Conservation (phyloP, 2,329 filamentous ascomycete genomes). For the Lachnellula hyalina region DNA sequence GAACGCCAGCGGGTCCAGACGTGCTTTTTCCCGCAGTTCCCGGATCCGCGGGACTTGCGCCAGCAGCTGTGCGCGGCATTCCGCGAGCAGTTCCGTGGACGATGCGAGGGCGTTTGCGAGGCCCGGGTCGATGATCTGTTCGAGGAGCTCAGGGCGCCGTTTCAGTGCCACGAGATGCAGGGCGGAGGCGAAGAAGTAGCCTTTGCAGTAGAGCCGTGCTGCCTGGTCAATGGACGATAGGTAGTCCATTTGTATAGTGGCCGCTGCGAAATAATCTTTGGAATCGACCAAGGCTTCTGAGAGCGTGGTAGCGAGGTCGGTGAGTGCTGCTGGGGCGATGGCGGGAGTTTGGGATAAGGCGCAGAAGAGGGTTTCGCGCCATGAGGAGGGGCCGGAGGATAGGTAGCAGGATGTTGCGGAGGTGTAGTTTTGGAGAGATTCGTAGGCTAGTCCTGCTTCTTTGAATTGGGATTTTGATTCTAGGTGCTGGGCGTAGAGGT, state of each 20-base stretch:
- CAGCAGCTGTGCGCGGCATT: slow-evolving; percentile 79
- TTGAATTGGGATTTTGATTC: slow-evolving; percentile 70
- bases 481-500: slow-evolving; percentile 74
- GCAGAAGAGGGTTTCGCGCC: slow-evolving; percentile 84
- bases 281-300: slow-evolving; percentile 75
- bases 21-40: slow-evolving; percentile 76
- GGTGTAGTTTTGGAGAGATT: slow-evolving; percentile 70
- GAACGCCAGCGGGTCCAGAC: slow-evolving; percentile 80
- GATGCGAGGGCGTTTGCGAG: slow-evolving; percentile 75
- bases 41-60: slow-evolving; percentile 81
- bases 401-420: slow-evolving; percentile 80
- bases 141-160: slow-evolving; percentile 56
- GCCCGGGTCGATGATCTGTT: slow-evolving; percentile 64
- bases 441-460: slow-evolving; percentile 86
- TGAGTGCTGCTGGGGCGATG: slow-evolving; percentile 54
- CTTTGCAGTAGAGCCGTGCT: slow-evolving; percentile 76
- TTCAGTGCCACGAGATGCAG: slow-evolving; percentile 65
- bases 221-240: slow-evolving; percentile 66
- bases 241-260: slow-evolving; percentile 76
- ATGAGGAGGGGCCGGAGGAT: slow-evolving; percentile 67
- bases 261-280: slow-evolving; percentile 77
- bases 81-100: slow-evolving; percentile 86
- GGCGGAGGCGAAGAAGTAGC: slow-evolving; percentile 84
- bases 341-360: slow-evolving; percentile 63
- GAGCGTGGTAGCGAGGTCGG: slow-evolving; percentile 65